Evolutionary conservation across 2,329 filamentous ascomycete genomes (phyloP).

Genomic region (Trichoderma breve): DNA sequence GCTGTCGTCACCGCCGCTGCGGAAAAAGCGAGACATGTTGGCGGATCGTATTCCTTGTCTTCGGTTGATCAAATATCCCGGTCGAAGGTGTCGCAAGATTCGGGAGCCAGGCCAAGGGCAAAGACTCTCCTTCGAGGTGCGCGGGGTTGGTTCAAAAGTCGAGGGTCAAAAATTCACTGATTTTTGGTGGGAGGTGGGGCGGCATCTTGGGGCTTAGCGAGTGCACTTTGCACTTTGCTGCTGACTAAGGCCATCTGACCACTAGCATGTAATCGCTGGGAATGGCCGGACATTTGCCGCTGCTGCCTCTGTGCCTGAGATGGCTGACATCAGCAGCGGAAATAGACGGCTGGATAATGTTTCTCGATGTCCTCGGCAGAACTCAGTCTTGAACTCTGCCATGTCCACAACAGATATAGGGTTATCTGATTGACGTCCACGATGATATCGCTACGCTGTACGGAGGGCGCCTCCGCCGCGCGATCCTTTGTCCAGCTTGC

Average conservation of each 20-base stretch:
- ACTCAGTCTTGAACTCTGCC: neutral
- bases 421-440: neutral
- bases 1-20: conserved; percentile 85
- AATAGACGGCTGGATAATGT: conserved; percentile 8
- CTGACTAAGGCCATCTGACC: conserved; percentile 5
- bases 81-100: conserved; percentile 23
- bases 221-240: neutral
- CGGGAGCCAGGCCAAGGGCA: conserved; percentile 13
- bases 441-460: conserved; percentile 40
- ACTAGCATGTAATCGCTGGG: neutral
- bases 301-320: neutral
- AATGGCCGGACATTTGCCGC: neutral
- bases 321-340: conserved; percentile 16
- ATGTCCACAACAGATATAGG: conserved; percentile 17
- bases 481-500: conserved; percentile 43
- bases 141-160: conserved; percentile 38
- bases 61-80: neutral
- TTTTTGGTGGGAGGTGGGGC: conserved; percentile 45
- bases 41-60: conserved; percentile 28
- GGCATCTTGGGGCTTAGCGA: conserved; percentile 41
- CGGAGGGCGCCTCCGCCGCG: conserved; percentile 39
- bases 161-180: conserved; percentile 40
- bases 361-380: conserved; percentile 10
- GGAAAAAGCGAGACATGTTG: conserved; percentile 96
- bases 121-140: conserved; percentile 26